A percentile compares a stretch with the other conserved stretches of the same genome.
These are phyloP conservation scores for Macadamia integrifolia DNA, from an alignment of 164 flowering plant species.

Conservation along the genomic window DNA sequence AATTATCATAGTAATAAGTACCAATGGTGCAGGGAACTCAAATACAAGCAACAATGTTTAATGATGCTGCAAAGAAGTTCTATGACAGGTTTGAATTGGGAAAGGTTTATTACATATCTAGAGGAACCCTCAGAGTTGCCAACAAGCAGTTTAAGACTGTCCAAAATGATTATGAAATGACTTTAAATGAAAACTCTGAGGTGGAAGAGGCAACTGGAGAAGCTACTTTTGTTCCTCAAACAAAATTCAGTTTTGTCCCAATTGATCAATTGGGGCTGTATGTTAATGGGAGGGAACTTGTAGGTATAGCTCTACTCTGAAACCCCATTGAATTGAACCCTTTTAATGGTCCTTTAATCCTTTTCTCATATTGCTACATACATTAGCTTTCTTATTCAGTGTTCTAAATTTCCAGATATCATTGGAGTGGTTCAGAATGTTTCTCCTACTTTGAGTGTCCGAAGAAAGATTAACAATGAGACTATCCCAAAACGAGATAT, in stretches of 20 bases:
- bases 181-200: constrained; percentile 74
- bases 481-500: constrained; percentile 85
- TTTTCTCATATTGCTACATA: not conserved
- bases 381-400: not conserved
- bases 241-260: constrained; percentile 67
- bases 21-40: constrained; percentile 69
- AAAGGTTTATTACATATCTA: constrained; percentile 85
- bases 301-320: constrained; percentile 42
- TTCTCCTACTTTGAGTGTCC: constrained; percentile 66
- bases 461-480: constrained; percentile 80
- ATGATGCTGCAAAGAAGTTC: constrained; percentile 86
- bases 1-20: no score
- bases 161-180: constrained; percentile 94
- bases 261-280: constrained; percentile 80
- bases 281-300: constrained; percentile 69
- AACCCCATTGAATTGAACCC: not conserved
- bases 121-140: constrained; percentile 73
- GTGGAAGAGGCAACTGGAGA: constrained; percentile 87
- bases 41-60: constrained; percentile 98
- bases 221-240: constrained; percentile 58
- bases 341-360: not conserved
- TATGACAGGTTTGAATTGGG: constrained; percentile 69
- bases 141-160: constrained; percentile 89
- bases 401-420: constrained; percentile 44
- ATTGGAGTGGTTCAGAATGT: constrained; percentile 89